These are phyloP conservation scores for Euphorbia schlechtendalii DNA, from an alignment of 441 rosid species.

Conservation along the genomic window DNA sequence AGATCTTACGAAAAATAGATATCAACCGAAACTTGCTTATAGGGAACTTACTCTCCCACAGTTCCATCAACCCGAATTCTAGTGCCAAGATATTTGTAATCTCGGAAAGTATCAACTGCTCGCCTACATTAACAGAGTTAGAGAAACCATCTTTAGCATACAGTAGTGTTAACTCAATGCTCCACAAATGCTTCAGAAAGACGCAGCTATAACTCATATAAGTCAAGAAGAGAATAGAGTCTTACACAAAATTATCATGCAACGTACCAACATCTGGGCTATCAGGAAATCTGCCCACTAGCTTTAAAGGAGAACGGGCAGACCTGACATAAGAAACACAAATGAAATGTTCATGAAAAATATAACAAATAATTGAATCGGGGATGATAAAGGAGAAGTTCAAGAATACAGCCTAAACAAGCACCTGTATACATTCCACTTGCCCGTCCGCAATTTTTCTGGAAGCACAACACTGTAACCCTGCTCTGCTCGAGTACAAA, in stretches of 20 bases:
- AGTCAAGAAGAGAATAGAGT: conserved; percentile 16
- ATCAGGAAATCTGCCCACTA: conserved; percentile 66
- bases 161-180: not conserved
- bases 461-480: conserved; percentile 94
- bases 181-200: conserved; percentile 1
- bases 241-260: conserved; percentile 95
- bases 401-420: conserved; percentile 8
- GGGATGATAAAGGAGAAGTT: conserved; percentile 7
- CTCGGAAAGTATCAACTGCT: conserved; percentile 66
- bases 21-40: conserved; percentile 9
- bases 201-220: conserved; percentile 7
- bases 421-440: conserved; percentile 95
- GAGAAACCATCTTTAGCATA: conserved; percentile 17
- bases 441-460: conserved; percentile 81
- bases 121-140: conserved; percentile 39
- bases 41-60: conserved; percentile 78
- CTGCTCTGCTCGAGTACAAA: conserved; percentile 49
- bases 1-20: conserved; percentile 9
- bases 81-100: conserved; percentile 86
- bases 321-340: conserved; percentile 42
- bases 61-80: conserved; percentile 88
- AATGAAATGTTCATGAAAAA: not conserved
- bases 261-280: conserved; percentile 88
- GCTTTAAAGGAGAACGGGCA: conserved; percentile 70
- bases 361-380: conserved; percentile 9